Conservation (phyloP, 139 green algal genomes). For the Astrephomene gubernaculifera region DNA sequence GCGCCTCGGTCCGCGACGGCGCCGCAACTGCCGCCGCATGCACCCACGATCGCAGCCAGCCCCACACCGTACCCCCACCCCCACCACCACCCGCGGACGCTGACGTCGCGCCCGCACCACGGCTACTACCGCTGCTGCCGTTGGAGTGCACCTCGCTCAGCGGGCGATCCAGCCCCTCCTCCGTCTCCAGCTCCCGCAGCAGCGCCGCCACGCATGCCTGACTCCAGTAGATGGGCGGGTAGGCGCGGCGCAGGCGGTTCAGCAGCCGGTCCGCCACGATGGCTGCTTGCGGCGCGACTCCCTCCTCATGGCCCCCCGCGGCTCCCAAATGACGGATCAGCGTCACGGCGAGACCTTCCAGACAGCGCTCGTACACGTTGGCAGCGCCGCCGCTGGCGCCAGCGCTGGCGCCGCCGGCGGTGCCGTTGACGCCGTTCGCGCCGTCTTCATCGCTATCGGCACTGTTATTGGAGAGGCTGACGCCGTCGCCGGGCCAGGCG, state of each 20-base stretch:
- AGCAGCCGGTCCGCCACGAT: constrained; percentile 50
- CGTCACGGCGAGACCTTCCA: constrained; percentile 46
- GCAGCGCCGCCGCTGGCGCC: not conserved
- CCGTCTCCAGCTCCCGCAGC: constrained; percentile 53
- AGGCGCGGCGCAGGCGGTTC: constrained; percentile 27
- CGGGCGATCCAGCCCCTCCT: constrained; percentile 57
- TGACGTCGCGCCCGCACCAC: no score
- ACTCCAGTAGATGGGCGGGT: constrained; percentile 50
- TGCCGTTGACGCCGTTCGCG: not conserved
- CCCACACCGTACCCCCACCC: constrained; percentile 45
- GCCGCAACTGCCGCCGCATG: constrained; percentile 18
- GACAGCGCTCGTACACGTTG: constrained; percentile 17
- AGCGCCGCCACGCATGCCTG: constrained; percentile 35
- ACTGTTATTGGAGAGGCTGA: not conserved
- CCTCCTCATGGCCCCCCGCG: constrained; percentile 32
- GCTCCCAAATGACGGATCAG: constrained; percentile 48
- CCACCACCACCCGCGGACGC: no score
- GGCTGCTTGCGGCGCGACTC: constrained; percentile 18
- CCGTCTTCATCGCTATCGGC: not conserved
- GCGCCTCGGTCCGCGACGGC: constrained; percentile 46
- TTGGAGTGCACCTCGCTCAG: constrained; percentile 32
- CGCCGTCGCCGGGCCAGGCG: not conserved
- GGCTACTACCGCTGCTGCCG: no score
- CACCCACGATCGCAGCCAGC: constrained; percentile 49
- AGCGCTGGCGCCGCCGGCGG: not conserved